phyloP scores from a whole-genome alignment of 345 rosid species.

The Pistacia atlantica region DNA sequence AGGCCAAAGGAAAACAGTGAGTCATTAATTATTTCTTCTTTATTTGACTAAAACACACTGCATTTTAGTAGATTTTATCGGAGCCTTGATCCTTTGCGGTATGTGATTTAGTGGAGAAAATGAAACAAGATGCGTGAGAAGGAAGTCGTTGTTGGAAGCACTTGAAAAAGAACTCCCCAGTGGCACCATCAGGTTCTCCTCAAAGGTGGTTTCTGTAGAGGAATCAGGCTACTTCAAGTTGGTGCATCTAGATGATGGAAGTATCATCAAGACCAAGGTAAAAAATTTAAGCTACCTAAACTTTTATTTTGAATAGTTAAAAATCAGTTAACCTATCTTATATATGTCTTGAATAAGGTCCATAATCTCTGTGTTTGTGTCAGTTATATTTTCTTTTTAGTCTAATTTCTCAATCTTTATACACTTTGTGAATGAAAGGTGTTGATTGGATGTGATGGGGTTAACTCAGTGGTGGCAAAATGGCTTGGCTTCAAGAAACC shows the following conservation, averaged over 20 bases:
- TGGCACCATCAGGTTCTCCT: slow-evolving; percentile 62
- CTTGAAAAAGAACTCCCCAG: slow-evolving; percentile 57
- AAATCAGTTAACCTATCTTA: background rate
- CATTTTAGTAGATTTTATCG: background rate
- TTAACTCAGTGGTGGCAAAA: slow-evolving; percentile 62
- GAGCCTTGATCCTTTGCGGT: background rate
- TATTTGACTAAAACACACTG: background rate
- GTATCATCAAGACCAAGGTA: slow-evolving; percentile 64
- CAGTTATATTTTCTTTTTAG: background rate
- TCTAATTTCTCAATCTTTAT: background rate
- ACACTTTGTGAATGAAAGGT: slow-evolving; percentile 31
- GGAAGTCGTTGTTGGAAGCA: slow-evolving; percentile 57
- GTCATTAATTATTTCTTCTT: background rate
- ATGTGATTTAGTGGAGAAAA: slow-evolving; percentile 33
- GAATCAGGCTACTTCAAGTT: slow-evolving; percentile 51
- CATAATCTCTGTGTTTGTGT: background rate
- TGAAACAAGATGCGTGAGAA: slow-evolving; percentile 57
- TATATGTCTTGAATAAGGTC: background rate
- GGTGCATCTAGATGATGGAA: slow-evolving; percentile 62
- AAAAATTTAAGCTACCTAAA: background rate
- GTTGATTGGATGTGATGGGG: slow-evolving; percentile 76
- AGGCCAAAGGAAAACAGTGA: background rate
- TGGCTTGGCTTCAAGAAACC: slow-evolving; percentile 63
- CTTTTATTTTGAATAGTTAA: too few relatives aligned
- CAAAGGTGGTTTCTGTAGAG: slow-evolving; percentile 65